These are phyloP conservation scores for Suillus tomentosus DNA, from an alignment of 768 basidiomycete genomes.

Conservation along the genomic window DNA sequence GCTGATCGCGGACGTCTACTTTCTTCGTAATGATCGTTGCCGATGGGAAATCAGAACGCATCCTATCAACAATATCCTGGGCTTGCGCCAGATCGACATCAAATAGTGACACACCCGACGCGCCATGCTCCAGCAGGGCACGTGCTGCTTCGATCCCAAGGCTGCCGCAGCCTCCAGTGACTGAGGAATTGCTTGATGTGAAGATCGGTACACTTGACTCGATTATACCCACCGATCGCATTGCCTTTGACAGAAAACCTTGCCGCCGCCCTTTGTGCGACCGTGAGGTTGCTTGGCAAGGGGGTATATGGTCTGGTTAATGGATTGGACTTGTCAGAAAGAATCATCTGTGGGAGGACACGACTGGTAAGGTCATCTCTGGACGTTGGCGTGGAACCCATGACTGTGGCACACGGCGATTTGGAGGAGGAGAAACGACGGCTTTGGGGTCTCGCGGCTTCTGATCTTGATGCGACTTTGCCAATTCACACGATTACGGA, in stretches of 20 bases:
- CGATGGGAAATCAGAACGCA: conserved; percentile 30
- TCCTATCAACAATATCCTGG: conserved; percentile 17
- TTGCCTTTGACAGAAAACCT: conserved; percentile 43
- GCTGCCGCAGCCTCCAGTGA: conserved; percentile 46
- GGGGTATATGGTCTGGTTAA: conserved; percentile 31
- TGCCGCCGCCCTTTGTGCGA: conserved; percentile 32
- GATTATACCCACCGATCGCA: conserved; percentile 37
- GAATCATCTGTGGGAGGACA: conserved; percentile 33
- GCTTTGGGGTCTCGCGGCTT: neutral
- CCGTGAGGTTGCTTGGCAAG: conserved; percentile 18
- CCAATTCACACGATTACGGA: conserved; percentile 2
- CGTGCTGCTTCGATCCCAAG: conserved; percentile 40
- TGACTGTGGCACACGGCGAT: conserved; percentile 6
- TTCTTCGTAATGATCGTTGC: conserved; percentile 34
- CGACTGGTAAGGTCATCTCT: conserved; percentile 33
- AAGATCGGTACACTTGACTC: neutral
- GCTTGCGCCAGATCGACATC: conserved; percentile 21
- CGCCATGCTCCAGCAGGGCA: conserved; percentile 48
- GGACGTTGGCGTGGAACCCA: conserved; percentile 11
- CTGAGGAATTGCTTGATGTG: conserved; percentile 22
- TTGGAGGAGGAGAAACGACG: neutral
- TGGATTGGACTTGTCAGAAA: conserved; percentile 36
- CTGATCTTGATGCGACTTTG: neutral
- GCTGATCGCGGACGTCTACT: conserved; percentile 37
- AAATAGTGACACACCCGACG: conserved; percentile 30